Base-by-base conservation (phyloP, 306 rosid genomes). In the Castanea crenata region DNA sequence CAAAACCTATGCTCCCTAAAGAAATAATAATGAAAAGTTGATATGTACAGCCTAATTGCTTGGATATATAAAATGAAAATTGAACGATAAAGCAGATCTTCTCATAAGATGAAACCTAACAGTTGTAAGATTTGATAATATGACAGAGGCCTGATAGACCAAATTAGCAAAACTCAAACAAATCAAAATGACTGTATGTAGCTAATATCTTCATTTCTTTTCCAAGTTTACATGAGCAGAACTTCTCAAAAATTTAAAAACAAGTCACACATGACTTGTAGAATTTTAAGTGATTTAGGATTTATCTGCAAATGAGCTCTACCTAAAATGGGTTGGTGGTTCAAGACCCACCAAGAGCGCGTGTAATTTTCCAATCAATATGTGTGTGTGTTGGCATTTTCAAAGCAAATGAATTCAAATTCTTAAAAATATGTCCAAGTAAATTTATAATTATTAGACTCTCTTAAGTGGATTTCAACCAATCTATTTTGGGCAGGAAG, bases 31-130 rank as follows among this genome's bases (percentile, higher is more conserved):
- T 29, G 25, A 61, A 44, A 64, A 25, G 78, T 20, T 27, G 59
- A 77, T 69, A 63, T 15, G 80, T 61, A 61, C 55, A 51, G 65
- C 51, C 74, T 56, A 57, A 62, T 62, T 74, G 76, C 70, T 74
- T 46, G 65, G 58, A 32, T 71, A 77, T 54, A 69, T 31, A 51
- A 35, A 74, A 27, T 20, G 64, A 55, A 69, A 69, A n/a, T 74
- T 41, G 55, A 41, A 19, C 5, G 5, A 70, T 21, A 54, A 44
- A 44, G 25, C 46, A 34, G 16, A 49, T 49, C 54, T 49, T 49
- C 54, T 12, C 54, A 44, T 70, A 41, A 16, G 31, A 8, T 44
- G 49, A 46, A 46, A 38, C 74, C 57, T 44, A 44, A 25, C 68
- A 61, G n/a, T 61, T 2, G 7, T 25, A 27, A 25, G 27, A 62